Conservation (phyloP, 768 basidiomycete genomes). For the Tulasnella sp. region DNA sequence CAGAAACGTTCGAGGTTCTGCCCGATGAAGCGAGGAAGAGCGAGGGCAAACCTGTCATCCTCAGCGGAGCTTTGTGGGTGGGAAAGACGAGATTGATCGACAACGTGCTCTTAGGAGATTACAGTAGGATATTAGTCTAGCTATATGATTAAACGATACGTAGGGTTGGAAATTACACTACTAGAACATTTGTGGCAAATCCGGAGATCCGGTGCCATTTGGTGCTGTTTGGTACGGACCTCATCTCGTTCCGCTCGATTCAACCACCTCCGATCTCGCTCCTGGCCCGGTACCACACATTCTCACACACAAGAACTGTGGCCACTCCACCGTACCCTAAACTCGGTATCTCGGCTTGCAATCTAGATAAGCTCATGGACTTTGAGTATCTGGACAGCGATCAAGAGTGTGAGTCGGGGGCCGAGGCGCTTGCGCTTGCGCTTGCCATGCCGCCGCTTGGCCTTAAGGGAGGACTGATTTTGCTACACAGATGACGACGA, state of each 20-base stretch:
- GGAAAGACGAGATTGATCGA: constrained; percentile 91
- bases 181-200: neutral
- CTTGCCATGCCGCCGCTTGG: neutral
- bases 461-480: neutral
- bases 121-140: constrained; percentile 38
- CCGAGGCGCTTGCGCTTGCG: too few species aligned
- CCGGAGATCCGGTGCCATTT: neutral
- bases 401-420: neutral
- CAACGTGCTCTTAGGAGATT: constrained; percentile 73
- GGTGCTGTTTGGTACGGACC: neutral
- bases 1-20: constrained; percentile 70
- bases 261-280: neutral
- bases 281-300: neutral
- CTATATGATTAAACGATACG: neutral
- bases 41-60: constrained; percentile 56
- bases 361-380: neutral
- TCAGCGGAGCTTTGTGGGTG: constrained; percentile 87
- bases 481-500: neutral
- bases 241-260: neutral
- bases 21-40: constrained; percentile 40
- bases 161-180: neutral
- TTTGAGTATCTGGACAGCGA: constrained; percentile 5
- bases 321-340: too few species aligned
- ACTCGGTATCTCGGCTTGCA: neutral
- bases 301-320: neutral